Conservation (phyloP, 495 filamentous ascomycete genomes). For the Daldinia grandis region DNA sequence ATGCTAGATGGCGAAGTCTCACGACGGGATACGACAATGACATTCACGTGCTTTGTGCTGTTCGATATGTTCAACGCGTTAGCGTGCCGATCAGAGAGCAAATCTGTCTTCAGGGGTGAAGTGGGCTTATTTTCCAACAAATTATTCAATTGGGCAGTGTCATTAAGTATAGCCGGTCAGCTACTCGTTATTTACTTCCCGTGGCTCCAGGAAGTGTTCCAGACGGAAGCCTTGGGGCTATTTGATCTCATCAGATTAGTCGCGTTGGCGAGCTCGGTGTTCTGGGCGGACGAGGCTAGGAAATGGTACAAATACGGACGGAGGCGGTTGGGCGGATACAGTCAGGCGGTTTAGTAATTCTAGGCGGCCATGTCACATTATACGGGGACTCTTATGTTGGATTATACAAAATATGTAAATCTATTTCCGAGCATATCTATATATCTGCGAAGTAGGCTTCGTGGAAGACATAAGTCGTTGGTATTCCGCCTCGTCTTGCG, state of each 20-base stretch:
- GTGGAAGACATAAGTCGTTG: background rate
- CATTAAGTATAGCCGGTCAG: slow-evolving; percentile 83
- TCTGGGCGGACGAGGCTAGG: slow-evolving; percentile 91
- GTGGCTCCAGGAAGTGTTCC: slow-evolving; percentile 90
- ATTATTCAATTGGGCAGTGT: slow-evolving; percentile 95
- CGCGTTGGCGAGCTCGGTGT: slow-evolving; percentile 82
- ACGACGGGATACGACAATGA: slow-evolving; percentile 97
- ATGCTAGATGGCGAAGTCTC: slow-evolving; percentile 86
- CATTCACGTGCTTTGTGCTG: slow-evolving; percentile 96
- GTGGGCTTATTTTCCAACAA: slow-evolving; percentile 82
- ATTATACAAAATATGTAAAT: slow-evolving; percentile 24
- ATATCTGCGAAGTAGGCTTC: background rate
- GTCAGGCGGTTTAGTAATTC: slow-evolving; percentile 56
- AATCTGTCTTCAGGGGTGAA: slow-evolving; percentile 87
- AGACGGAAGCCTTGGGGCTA: slow-evolving; percentile 84
- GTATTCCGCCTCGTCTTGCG: background rate
- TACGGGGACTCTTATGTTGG: slow-evolving; percentile 9
- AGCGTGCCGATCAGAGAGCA: slow-evolving; percentile 89
- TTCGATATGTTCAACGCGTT: slow-evolving; percentile 99
- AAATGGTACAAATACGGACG: slow-evolving; percentile 71
- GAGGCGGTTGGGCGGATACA: slow-evolving; percentile 55
- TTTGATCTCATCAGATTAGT: slow-evolving; percentile 76
- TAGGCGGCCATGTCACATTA: background rate
- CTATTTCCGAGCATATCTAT: slow-evolving; percentile 13
- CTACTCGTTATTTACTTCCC: slow-evolving; percentile 92